phyloP scores from a whole-genome alignment of 306 rosid species.

The Vigna mungo region DNA sequence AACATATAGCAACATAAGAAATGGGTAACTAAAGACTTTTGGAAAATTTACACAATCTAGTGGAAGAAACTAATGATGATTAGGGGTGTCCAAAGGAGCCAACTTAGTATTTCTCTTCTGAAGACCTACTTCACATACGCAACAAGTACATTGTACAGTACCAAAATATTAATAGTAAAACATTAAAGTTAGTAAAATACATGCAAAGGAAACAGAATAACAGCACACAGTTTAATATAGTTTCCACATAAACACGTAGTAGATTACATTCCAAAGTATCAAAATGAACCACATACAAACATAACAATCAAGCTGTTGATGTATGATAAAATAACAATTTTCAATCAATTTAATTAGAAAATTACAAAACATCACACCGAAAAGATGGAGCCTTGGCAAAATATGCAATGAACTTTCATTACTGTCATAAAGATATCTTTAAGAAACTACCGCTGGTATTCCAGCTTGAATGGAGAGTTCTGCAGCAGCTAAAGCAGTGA shows the following conservation, averaged over 20 bases:
- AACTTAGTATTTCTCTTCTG: slow-evolving; percentile 32
- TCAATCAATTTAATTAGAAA: slow-evolving; percentile 10
- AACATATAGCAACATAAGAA: slow-evolving; percentile 32
- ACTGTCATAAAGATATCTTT: background rate
- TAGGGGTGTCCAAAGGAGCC: slow-evolving; percentile 12
- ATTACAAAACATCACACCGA: slow-evolving; percentile 3
- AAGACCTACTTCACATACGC: slow-evolving; percentile 31
- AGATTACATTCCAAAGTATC: slow-evolving; percentile 30
- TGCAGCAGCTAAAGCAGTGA: slow-evolving; percentile 97
- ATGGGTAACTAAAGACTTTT: slow-evolving; percentile 2
- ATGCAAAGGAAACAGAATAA: slow-evolving; percentile 26
- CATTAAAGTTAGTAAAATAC: slow-evolving; percentile 11
- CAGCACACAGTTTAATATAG: background rate
- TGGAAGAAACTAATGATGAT: slow-evolving; percentile 30
- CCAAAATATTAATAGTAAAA: background rate
- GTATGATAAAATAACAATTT: slow-evolving; percentile 11
- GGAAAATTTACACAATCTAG: slow-evolving; percentile 23
- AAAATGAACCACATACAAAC: slow-evolving; percentile 5
- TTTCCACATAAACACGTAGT: background rate
- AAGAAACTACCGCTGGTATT: slow-evolving; percentile 81
- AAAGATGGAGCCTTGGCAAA: slow-evolving; percentile 13
- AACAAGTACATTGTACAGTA: slow-evolving; percentile 4
- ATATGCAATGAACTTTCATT: slow-evolving; percentile 12
- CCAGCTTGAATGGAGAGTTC: slow-evolving; percentile 97
- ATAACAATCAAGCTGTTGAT: slow-evolving; percentile 27